Base-by-base conservation (phyloP, 1,139 yeast genomes). In the Keqinozyma sinolaborantium region DNA sequence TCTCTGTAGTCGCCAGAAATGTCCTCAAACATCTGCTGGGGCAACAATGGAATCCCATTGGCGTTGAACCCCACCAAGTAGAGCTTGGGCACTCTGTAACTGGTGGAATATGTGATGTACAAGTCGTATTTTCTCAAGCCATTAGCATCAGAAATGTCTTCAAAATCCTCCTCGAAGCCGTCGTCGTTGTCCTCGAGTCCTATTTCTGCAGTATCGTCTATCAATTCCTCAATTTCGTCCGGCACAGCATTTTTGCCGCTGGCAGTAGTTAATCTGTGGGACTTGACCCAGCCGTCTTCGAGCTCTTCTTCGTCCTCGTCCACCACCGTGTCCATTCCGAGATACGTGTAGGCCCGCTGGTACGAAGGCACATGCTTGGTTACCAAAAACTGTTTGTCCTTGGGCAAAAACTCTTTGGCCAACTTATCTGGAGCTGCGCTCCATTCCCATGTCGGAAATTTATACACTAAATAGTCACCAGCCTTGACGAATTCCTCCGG, bases 371-470 rank as follows among this genome's bases (percentile, higher is more conserved):
- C 97, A 53, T 87, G 95, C 48, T 77, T 75, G 0, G 97, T 88
- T 5, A 92, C 83, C 29, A 92, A 62, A 44, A 73, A 86, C 58
- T 92, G 98, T 58, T 87, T 92, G 44, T 86, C 92, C 1, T 64
- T 59, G 0, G 98, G 98, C 40, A 92, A 62, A 48, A 87, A 92
- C 40, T 78, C 82, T 44, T 84, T 75, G 33, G 60, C 72, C 36
- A 69, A 64, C 46, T 73, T 74, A 8, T 72, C 64, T 14, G 94
- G 82, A 7, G 87, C 80, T 3, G 80, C 64, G 5, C 82, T 70
- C 98, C 99, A 92, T 42, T 80, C 77, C 98, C 99, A 92, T 0
- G 97, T 94, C 2, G 98, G 97, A 56, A 94, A 92, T 66, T 85
- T 85, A 58, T 78, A 79, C 23, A 82, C 92, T 39, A 92, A 63